Evolutionary conservation across 305 asterid species (phyloP), one percentile per base, ranked within the genome.

Genomic region (Solanum hybrid): DNA sequence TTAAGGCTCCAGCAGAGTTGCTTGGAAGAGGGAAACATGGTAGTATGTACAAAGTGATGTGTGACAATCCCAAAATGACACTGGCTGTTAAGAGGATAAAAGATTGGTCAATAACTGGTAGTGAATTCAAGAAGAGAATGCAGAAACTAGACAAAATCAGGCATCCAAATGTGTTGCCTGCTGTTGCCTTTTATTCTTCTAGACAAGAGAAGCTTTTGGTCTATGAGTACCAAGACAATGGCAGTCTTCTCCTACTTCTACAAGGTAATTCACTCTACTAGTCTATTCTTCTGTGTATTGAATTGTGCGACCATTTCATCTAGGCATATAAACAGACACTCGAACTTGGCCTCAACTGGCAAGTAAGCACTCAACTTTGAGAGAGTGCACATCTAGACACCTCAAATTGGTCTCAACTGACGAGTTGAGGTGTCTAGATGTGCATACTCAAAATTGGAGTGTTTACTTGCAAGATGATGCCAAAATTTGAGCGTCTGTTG

Each of bases 1-100:
- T 97, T 14, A 92, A 92, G 93, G 96, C 99, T 10, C 99, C 98
- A 0, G 99, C 98, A 1, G 99, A 96, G 95, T 91, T 97, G 79
- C 90, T 97, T 1, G 99, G 99, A 76, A 93, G 97, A 91, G 99
- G 99, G 29, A 92, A 88, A 15, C 95, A 95, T 51, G 97, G 98
- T 0, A 97, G 97, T 65, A 93, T 94, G 37, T 97, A 96, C 90
- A 96, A 94, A 93, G 99, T 96, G 73, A 88, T 41, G 33, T 95
- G 93, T 72, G 94, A 93, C 76, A 91, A 89, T 39, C 92, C 92
- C 5, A 93, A 94, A 57, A 92, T 45, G 90, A 90, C 79, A 36
- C 88, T 97, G 89, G 97, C 93, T 4, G 99, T 95, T 39, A 96
- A 97, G 92, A 95, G 99, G 92, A 93, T 96, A 20, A 96, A 94